Base-by-base conservation (phyloP, 805 yeast species). In the Ogataea populi-albae region DNA sequence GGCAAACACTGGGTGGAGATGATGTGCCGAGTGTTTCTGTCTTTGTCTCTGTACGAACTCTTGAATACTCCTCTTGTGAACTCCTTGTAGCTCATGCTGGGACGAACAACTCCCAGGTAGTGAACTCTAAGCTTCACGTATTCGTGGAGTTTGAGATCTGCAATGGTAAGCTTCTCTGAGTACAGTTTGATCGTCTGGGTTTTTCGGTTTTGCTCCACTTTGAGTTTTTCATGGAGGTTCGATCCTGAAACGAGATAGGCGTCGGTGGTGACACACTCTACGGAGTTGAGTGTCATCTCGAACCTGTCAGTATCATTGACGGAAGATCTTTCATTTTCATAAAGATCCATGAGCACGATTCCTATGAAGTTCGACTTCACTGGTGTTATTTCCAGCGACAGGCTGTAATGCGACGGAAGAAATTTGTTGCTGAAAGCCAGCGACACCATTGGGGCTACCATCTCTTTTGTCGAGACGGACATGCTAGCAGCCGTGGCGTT, bases 1-100 rank as follows among this genome's bases (percentile, higher is more conserved):
- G 93, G 88, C 53, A 83, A 89, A 27, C 77, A 69, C 50, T 85
- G 93, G 2, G 93, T 81, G 0, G 88, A 79, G 21, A 83, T 52
- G 9, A 82, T 61, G 38, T 61, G 69, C 42, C 74, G 71, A 40
- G 73, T 68, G 1, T 79, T 61, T 16, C 79, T 79, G 1, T 73
- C 61, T 14, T 62, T 54, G 4, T 75, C 77, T 37, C 70, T 65
- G 52, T 77, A 80, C 50, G 77, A 79, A 1, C 87, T 78, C 49
- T 78, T 79, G 66, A 79, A 84, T 1, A 84, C 54, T 23, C 93
- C 93, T 31, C 58, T 64, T 0, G 89, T 82, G 30, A 44, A 52
- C 45, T 81, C 87, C 23, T 65, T 60, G 48, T 62, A 75, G 0
- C 84, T 73, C 40, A 68, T 64, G 32, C 75, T 70, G 11, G 66